Conservation (phyloP, 2,329 filamentous ascomycete genomes). For the Onygenales sp. region DNA sequence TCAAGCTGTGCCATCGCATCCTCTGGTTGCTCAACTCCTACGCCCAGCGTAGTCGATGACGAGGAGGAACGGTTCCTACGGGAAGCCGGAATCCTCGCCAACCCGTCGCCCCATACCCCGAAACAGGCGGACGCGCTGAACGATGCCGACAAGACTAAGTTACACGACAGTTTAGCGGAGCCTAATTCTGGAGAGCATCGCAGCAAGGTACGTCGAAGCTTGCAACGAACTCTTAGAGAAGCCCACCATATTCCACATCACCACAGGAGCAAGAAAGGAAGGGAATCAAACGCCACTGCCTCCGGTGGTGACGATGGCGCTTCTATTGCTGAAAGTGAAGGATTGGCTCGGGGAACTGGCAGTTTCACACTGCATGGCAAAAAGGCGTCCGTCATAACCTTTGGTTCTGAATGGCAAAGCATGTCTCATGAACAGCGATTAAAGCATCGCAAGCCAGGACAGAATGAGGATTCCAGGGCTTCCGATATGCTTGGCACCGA, state of each 20-base stretch:
- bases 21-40: constrained; percentile 26
- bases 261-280: constrained; percentile 66
- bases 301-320: constrained; percentile 43
- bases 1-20: constrained; percentile 24
- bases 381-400: constrained; percentile 95
- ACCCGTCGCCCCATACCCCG: constrained; percentile 33
- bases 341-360: constrained; percentile 67
- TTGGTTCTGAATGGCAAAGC: constrained; percentile 80
- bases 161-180: constrained; percentile 29
- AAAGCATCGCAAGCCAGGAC: constrained; percentile 47
- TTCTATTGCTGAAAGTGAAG: constrained; percentile 47
- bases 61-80: constrained; percentile 59
- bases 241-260: constrained; percentile 56
- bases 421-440: constrained; percentile 65
- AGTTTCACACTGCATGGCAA: constrained; percentile 97
- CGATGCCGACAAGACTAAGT: constrained; percentile 34
- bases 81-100: constrained; percentile 55
- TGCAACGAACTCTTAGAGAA: constrained; percentile 84
- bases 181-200: constrained; percentile 43
- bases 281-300: constrained; percentile 57
- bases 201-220: constrained; percentile 67
- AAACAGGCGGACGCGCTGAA: constrained; percentile 31
- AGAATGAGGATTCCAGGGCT: constrained; percentile 27
- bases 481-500: constrained; percentile 23
- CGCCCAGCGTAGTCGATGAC: constrained; percentile 45